phyloP scores from a whole-genome alignment of 1,284 basidiomycete genomes.

The Cutaneotrichosporon mucoides region DNA sequence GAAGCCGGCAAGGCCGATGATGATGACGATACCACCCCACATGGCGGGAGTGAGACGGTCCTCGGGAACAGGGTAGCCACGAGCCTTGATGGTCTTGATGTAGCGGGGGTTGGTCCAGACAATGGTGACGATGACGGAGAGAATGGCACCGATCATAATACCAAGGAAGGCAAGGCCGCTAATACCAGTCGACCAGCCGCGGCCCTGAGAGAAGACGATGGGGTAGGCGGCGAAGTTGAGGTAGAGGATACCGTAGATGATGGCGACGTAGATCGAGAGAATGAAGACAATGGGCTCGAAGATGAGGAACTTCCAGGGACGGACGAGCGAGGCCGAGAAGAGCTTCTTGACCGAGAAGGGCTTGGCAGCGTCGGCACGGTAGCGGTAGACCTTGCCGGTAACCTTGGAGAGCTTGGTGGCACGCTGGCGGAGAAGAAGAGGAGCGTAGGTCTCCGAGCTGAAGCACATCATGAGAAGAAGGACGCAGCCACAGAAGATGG shows the following conservation, averaged over 20 bases:
- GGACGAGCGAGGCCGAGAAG: conserved; percentile 47
- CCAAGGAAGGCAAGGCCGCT: conserved; percentile 65
- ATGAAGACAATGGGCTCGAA: conserved; percentile 52
- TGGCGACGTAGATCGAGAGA: conserved; percentile 56
- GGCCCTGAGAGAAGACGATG: conserved; percentile 61
- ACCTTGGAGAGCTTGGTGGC: conserved; percentile 45
- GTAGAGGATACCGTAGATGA: conserved; percentile 52
- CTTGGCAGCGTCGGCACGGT: conserved; percentile 50
- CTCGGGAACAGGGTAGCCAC: conserved; percentile 57
- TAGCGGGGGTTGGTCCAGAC: conserved; percentile 56
- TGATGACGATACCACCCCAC: conserved; percentile 41
- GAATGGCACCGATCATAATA: conserved; percentile 59
- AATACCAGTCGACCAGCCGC: conserved; percentile 59
- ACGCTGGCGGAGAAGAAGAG: conserved; percentile 46
- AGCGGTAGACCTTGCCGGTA: conserved; percentile 49
- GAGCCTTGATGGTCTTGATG: conserved; percentile 55
- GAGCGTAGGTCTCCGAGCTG: conserved; percentile 52
- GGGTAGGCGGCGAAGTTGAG: conserved; percentile 50
- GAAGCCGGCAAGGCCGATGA: conserved; percentile 48
- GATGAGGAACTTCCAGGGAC: conserved; percentile 52
- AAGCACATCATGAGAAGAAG: conserved; percentile 24
- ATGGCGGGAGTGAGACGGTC: conserved; percentile 58
- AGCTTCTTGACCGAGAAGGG: conserved; percentile 37
- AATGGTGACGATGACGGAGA: conserved; percentile 58
- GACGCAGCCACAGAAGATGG: conserved; percentile 45